phyloP scores from a whole-genome alignment of 2,329 filamentous ascomycete species.

The Colletotrichum kahawae region DNA sequence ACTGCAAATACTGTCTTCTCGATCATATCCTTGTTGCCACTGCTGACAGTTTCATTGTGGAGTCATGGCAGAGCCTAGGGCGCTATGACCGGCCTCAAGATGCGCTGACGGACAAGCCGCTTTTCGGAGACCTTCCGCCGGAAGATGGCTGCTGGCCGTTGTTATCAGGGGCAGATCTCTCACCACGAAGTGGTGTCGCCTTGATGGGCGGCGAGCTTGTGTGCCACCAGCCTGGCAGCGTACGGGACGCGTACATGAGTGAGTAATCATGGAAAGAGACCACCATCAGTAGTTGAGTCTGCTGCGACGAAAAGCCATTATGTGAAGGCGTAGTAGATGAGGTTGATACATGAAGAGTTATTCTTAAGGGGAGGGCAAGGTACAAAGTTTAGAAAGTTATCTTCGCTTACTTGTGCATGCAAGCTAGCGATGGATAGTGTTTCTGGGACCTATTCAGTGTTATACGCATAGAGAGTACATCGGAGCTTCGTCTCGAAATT shows the following conservation, averaged over 20 bases:
- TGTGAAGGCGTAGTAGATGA: accelerated
- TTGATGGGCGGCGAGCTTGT: neutral
- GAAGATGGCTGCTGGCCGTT: neutral
- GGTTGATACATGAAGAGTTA: neutral
- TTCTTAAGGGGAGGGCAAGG: neutral
- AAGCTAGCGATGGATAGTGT: accelerated
- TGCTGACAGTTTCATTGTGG: neutral
- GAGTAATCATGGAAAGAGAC: neutral
- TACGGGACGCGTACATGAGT: neutral
- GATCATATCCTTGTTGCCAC: neutral
- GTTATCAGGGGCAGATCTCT: accelerated
- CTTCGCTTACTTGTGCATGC: accelerated
- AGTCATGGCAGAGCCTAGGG: neutral
- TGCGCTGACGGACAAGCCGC: neutral
- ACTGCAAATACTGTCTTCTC: neutral
- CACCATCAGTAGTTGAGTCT: neutral
- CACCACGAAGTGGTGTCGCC: neutral
- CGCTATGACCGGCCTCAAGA: neutral
- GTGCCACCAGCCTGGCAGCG: neutral
- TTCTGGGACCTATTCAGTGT: accelerated
- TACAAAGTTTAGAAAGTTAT: neutral
- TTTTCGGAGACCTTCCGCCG: neutral
- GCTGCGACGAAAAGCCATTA: neutral
- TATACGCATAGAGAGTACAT: accelerated
- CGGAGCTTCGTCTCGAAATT: neutral